Evolutionary conservation across 768 basidiomycete species (phyloP), one percentile per base, ranked within the genome.

Genomic region (Omphalotus guepiniiformis): DNA sequence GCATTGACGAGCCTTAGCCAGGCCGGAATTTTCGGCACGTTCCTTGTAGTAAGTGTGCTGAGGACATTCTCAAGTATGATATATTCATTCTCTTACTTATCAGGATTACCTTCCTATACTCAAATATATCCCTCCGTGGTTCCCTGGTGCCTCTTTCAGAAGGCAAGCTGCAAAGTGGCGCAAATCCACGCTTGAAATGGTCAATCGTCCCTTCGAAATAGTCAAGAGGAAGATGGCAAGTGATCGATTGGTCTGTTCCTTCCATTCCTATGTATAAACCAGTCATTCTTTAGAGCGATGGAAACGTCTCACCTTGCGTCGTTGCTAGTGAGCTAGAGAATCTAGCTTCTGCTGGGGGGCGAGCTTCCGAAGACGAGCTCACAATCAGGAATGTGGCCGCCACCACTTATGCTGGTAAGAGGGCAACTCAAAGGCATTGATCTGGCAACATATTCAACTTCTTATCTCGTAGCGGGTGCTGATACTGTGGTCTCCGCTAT

Each of bases 11-110:
- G 58, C 25, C 60, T 73, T 16, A 62, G 63, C 23, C 53, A 59
- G 28, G 71, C 69, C 8, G 71, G 69, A 3, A 63, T 71, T 41
- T 72, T 69, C 53, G 74, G 75, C 6, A 65, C 67, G 2, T 75
- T 66, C 48, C 58, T 74, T 12, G 75, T 76, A 37, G 59, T 74
- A 61, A 47, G 60, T 62, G 57, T 40, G 9, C 22, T 30, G 22
- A 13, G 13, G 26, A 16, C 23, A 18, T 39, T 16, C 9, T 25
- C 23, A 12, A 18, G 15, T 49, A 37, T 25, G 22, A 16, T 30
- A 50, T 2, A 25, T 27, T 30, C 28, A 44, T 18, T 47, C 42
- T 8, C 29, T 15, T n/a, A n/a, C n/a, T n/a, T n/a, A n/a, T 32
- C 41, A 65, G 63, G 65, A 66, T 45, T 68, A 66, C 48, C 34